A percentile compares a stretch with the other conserved stretches of the same genome.
Conservation (phyloP, 2,329 filamentous ascomycete genomes). For the Elsinoe australis region DNA sequence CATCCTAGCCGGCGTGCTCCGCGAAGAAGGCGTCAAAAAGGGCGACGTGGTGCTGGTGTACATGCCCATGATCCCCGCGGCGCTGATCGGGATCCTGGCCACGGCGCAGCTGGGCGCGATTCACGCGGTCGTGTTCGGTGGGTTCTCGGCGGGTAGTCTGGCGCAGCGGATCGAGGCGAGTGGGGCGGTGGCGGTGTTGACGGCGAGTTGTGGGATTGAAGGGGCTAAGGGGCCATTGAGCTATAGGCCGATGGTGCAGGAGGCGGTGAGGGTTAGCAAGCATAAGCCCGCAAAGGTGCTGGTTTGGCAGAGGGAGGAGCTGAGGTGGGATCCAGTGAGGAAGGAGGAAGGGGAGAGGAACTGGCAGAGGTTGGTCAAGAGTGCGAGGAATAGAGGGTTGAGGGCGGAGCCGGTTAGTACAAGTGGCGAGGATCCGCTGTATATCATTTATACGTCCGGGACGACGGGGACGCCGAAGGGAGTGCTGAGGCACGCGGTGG, state of each 20-base stretch:
- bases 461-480: constrained; percentile 80
- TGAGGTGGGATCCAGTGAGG: constrained; percentile 64
- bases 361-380: constrained; percentile 71
- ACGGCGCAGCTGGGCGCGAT: constrained; percentile 74
- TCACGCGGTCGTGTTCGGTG: constrained; percentile 88
- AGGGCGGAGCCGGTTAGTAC: constrained; percentile 71
- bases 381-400: constrained; percentile 58
- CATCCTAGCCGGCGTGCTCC: constrained; percentile 69
- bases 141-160: constrained; percentile 72
- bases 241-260: constrained; percentile 71
- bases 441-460: constrained; percentile 82
- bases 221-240: constrained; percentile 68
- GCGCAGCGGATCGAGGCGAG: constrained; percentile 85
- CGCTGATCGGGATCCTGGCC: constrained; percentile 78
- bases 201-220: constrained; percentile 87
- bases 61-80: constrained; percentile 94
- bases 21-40: constrained; percentile 71
- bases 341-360: constrained; percentile 62
- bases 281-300: constrained; percentile 68
- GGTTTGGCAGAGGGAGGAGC: constrained; percentile 75
- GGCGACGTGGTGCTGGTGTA: constrained; percentile 88
- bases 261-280: constrained; percentile 57
- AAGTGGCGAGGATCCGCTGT: constrained; percentile 68
- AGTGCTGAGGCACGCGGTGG: constrained; percentile 72
- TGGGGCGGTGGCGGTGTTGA: constrained; percentile 67